phyloP scores from a whole-genome alignment of 2,329 filamentous ascomycete genomes.

The Pseudovirgaria hyperparasitica region DNA sequence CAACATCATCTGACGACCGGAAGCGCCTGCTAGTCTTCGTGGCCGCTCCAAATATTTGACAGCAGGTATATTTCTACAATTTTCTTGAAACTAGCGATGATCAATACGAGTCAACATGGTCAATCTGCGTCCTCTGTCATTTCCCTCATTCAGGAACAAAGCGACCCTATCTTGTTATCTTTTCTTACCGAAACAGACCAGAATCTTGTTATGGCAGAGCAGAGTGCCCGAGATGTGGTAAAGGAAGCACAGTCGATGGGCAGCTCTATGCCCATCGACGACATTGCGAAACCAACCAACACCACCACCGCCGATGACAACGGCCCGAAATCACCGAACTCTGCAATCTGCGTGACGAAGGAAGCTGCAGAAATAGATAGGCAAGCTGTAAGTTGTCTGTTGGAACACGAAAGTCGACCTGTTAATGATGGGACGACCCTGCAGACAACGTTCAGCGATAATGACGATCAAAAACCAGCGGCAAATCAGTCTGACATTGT shows the following conservation, averaged over 20 bases:
- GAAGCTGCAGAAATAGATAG: too few species aligned
- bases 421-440: too few species aligned
- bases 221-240: slow-evolving; percentile 59
- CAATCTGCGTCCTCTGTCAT: slow-evolving; percentile 5
- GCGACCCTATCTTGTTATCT: slow-evolving; percentile 21
- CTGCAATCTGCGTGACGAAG: too few species aligned
- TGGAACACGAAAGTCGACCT: too few species aligned
- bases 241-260: slow-evolving; percentile 56
- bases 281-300: slow-evolving; percentile 47
- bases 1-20: too few species aligned
- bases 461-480: too few species aligned
- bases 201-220: slow-evolving; percentile 60
- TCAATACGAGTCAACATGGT: slow-evolving; percentile 11
- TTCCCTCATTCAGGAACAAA: slow-evolving; percentile 10
- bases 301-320: slow-evolving; percentile 39
- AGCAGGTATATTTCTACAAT: slow-evolving; percentile 23
- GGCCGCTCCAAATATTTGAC: slow-evolving; percentile 26
- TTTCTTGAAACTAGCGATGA: slow-evolving; percentile 11
- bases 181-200: slow-evolving; percentile 28
- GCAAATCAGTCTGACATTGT: too few species aligned
- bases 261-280: slow-evolving; percentile 51
- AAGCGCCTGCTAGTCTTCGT: slow-evolving; percentile 26
- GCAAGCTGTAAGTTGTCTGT: too few species aligned
- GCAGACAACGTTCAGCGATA: too few species aligned
- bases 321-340: too few species aligned